These are phyloP conservation scores for Fraxinus nigra DNA, from an alignment of 305 asterid species.

Conservation along the genomic window DNA sequence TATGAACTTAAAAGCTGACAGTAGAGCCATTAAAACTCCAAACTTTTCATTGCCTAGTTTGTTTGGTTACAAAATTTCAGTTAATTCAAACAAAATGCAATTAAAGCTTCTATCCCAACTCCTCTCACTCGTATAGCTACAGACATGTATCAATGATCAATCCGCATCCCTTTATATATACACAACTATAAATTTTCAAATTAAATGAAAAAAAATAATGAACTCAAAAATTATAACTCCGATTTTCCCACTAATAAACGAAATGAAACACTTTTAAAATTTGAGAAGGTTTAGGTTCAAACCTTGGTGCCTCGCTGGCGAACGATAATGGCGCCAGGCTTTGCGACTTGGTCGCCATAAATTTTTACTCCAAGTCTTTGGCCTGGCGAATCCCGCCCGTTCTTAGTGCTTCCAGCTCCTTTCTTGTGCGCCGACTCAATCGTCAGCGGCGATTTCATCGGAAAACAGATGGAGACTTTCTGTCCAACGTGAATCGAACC, in stretches of 20 bases:
- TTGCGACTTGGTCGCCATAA: constrained; percentile 80
- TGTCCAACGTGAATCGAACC: constrained; percentile 39
- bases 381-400: constrained; percentile 92
- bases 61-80: not conserved
- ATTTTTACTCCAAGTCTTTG: constrained; percentile 94
- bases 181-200: not conserved
- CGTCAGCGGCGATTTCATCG: constrained; percentile 53
- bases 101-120: not conserved
- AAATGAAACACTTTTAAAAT: not conserved
- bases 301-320: constrained; percentile 99
- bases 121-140: not conserved
- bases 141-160: not conserved
- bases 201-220: not conserved
- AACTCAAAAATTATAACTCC: not conserved
- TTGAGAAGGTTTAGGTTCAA: not conserved
- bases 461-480: constrained; percentile 42
- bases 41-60: not conserved
- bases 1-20: not conserved
- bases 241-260: not conserved
- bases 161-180: not conserved
- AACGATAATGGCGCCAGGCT: constrained; percentile 83
- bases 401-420: constrained; percentile 97
- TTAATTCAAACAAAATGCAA: not conserved
- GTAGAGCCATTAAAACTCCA: not conserved
- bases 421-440: constrained; percentile 93